Evolutionary conservation across 352 stramenopile species (phyloP).

Genomic region (Saprolegnia parasitica): DNA sequence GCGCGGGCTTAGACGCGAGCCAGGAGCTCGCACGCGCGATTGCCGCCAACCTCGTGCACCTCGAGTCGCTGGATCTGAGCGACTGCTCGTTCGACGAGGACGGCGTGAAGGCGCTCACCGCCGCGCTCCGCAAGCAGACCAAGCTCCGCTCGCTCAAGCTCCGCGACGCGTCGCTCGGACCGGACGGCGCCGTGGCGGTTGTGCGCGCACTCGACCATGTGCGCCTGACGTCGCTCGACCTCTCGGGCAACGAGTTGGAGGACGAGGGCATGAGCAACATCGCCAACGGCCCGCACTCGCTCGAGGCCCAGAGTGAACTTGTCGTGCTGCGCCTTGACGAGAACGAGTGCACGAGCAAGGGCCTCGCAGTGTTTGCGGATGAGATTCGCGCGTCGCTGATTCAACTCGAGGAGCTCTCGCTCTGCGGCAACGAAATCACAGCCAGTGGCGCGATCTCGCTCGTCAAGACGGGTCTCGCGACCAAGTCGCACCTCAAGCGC

Average conservation of each 20-base stretch:
- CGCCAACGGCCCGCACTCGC: background rate
- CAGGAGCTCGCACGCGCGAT: constrained; percentile 45
- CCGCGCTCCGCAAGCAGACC: constrained; percentile 57
- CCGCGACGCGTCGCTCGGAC: constrained; percentile 81
- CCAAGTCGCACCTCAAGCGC: constrained; percentile 38
- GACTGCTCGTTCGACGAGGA: constrained; percentile 89
- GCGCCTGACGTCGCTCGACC: constrained; percentile 68
- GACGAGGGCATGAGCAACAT: constrained; percentile 42
- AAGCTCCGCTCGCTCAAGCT: constrained; percentile 81
- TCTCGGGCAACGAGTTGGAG: constrained; percentile 86
- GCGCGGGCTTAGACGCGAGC: constrained; percentile 51
- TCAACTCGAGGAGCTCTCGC: constrained; percentile 48
- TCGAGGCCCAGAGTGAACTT: constrained; percentile 48
- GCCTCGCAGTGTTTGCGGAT: constrained; percentile 32
- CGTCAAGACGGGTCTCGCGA: constrained; percentile 42
- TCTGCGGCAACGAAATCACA: constrained; percentile 73
- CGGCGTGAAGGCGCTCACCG: constrained; percentile 60
- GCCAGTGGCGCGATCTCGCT: constrained; percentile 60
- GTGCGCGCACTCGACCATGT: constrained; percentile 51
- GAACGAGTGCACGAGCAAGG: constrained; percentile 72
- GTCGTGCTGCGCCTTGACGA: constrained; percentile 69
- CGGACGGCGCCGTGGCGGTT: constrained; percentile 68
- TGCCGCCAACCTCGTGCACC: constrained; percentile 40
- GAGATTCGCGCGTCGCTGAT: constrained; percentile 30
- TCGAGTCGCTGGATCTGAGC: constrained; percentile 86